A percentile compares a stretch with the other conserved stretches of the same genome.
Conservation (phyloP, 2,329 filamentous ascomycete species). For the Colletotrichum sp. region DNA sequence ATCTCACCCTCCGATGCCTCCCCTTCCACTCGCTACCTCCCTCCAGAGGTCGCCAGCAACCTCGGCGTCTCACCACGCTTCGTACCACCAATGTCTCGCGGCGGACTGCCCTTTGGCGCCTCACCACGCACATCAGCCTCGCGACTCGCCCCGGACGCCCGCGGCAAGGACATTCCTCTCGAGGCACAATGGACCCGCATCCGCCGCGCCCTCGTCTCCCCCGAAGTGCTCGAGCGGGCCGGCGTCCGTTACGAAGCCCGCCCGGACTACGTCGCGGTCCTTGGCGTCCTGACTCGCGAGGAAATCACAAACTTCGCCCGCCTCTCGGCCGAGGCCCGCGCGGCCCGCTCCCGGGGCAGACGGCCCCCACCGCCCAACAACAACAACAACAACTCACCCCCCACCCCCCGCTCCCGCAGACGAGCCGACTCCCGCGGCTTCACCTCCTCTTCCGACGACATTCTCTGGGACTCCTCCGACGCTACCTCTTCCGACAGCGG, state of each 20-base stretch:
- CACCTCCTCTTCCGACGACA: conserved; percentile 25
- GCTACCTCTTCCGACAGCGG: conserved; percentile 25
- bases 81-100: conserved; percentile 34
- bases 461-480: conserved; percentile 33
- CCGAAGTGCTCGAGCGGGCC: conserved; percentile 59
- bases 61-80: conserved; percentile 45
- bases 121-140: conserved; percentile 28
- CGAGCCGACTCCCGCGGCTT: conserved; percentile 3
- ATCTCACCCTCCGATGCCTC: conserved; percentile 38
- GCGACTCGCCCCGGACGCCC: conserved; percentile 59
- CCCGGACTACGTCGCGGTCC: conserved; percentile 63
- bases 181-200: conserved; percentile 67
- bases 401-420: not conserved
- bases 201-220: conserved; percentile 58
- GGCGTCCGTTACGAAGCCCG: conserved; percentile 65
- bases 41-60: conserved; percentile 36
- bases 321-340: conserved; percentile 52
- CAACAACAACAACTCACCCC: conserved; percentile 1
- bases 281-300: conserved; percentile 58
- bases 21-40: conserved; percentile 34
- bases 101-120: conserved; percentile 12
- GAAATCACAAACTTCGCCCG: conserved; percentile 58
- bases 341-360: conserved; percentile 32
- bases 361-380: conserved; percentile 7
- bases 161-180: conserved; percentile 59